phyloP scores from a whole-genome alignment of 805 yeast species.

The Lachancea fermentati region DNA sequence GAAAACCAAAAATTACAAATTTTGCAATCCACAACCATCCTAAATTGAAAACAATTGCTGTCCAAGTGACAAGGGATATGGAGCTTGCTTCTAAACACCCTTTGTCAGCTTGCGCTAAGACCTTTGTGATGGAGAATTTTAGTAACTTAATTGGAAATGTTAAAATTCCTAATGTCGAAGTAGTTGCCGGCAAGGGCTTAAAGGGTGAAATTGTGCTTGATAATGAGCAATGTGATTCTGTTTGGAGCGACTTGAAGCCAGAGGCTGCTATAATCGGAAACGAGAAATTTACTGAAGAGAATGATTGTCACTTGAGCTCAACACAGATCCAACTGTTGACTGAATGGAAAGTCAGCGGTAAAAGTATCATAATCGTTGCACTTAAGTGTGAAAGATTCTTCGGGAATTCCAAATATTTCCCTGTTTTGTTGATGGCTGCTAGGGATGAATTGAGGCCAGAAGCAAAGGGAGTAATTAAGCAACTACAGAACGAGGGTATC shows the following conservation, averaged over 20 bases:
- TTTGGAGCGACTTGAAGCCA: slow-evolving; percentile 35
- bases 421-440: slow-evolving; percentile 48
- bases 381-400: slow-evolving; percentile 30
- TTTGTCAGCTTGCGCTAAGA: slow-evolving; percentile 51
- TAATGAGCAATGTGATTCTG: slow-evolving; percentile 12
- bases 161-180: slow-evolving; percentile 44
- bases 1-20: slow-evolving; percentile 53
- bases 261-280: slow-evolving; percentile 49
- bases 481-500: slow-evolving; percentile 38
- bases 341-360: slow-evolving; percentile 57
- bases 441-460: slow-evolving; percentile 60
- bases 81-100: slow-evolving; percentile 68
- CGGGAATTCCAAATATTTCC: slow-evolving; percentile 31
- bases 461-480: slow-evolving; percentile 44
- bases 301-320: slow-evolving; percentile 35
- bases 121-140: slow-evolving; percentile 31
- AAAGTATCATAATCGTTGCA: slow-evolving; percentile 57
- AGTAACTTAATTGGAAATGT: slow-evolving; percentile 25
- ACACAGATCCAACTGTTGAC: slow-evolving; percentile 34
- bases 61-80: slow-evolving; percentile 50
- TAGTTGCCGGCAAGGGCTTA: slow-evolving; percentile 57
- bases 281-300: slow-evolving; percentile 50
- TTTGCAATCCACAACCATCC: slow-evolving; percentile 29
- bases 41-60: slow-evolving; percentile 14
- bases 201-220: slow-evolving; percentile 37